These are phyloP conservation scores for Phytophthora fragariae DNA, from an alignment of 352 stramenopile species.

Conservation along the genomic window DNA sequence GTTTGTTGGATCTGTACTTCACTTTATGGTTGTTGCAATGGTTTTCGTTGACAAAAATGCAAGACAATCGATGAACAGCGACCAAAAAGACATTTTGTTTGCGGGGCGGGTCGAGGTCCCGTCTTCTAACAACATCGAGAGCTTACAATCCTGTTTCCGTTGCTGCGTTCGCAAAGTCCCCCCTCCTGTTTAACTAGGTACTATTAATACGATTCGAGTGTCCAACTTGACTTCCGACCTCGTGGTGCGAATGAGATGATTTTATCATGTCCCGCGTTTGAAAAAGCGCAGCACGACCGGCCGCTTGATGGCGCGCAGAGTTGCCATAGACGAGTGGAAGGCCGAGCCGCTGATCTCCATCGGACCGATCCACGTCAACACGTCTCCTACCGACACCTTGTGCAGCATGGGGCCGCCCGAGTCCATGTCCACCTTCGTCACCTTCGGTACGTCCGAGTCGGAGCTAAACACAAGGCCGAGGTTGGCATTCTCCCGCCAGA, in stretches of 20 bases:
- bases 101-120: conserved; percentile 35
- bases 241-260: conserved; percentile 17
- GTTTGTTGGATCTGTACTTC: conserved; percentile 30
- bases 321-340: conserved; percentile 89
- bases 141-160: conserved; percentile 42
- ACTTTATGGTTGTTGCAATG: neutral
- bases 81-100: conserved; percentile 45
- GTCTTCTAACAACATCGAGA: conserved; percentile 51
- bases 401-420: conserved; percentile 76
- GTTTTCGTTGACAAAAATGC: neutral
- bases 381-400: conserved; percentile 77
- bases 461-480: conserved; percentile 88
- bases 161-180: conserved; percentile 31
- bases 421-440: conserved; percentile 86
- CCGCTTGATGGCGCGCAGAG: conserved; percentile 80
- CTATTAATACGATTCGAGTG: conserved; percentile 32
- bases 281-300: conserved; percentile 85
- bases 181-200: conserved; percentile 40
- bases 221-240: conserved; percentile 32
- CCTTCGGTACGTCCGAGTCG: conserved; percentile 75
- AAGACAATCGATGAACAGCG: conserved; percentile 14
- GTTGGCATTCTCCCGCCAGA: conserved; percentile 87
- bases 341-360: conserved; percentile 81
- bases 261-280: conserved; percentile 49
- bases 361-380: conserved; percentile 79